Base-by-base conservation (phyloP, 306 rosid species). In the Lathyrus oleraceus region DNA sequence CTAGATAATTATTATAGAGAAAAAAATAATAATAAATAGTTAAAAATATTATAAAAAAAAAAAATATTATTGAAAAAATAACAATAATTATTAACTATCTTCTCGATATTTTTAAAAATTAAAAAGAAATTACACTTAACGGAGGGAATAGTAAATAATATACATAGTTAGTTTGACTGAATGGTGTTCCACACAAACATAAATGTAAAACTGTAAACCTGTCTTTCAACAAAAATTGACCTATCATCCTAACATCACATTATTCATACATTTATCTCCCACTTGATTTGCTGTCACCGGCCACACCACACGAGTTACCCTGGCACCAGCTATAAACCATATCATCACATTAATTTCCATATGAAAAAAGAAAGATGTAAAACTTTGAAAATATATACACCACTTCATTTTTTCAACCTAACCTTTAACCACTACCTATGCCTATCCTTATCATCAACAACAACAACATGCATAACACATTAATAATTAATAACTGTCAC, bases 391-490 rank as follows among this genome's bases (percentile, higher is more conserved):
- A 42, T 2, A 14, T 39, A 25, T 7, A 49, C 27, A 52, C 77
- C 65, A 23, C 81, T 48, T 43, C 65, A 72, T 72, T 65, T 48
- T 67, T 72, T 27, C 10, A 27, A 79, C 61, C 72, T 27, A 53
- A 32, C 42, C 40, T 38, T 12, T 12, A 5, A 35, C 36, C 21
- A 35, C 39, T 1, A 35, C 38, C 53, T 42, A 6, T 25, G 42
- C 13, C 2, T 23, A 3, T 40, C 63, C 16, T 49, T 65, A n/a
- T 52, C 84, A 44, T 5, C 44, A 77, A 28, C 4, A 6, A 13
- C 62, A 25, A 56, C 74, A 40, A 28, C 54, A 54, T 43, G 54
- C 61, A 53, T 5, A 45, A 51, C 13, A 23, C 14, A 52, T 20
- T 49, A 66, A 28, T 35, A 38, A 32, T 25, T 16, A 60, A 64